phyloP scores from a whole-genome alignment of 495 filamentous ascomycete genomes.

The Neurospora tetrasperma region DNA sequence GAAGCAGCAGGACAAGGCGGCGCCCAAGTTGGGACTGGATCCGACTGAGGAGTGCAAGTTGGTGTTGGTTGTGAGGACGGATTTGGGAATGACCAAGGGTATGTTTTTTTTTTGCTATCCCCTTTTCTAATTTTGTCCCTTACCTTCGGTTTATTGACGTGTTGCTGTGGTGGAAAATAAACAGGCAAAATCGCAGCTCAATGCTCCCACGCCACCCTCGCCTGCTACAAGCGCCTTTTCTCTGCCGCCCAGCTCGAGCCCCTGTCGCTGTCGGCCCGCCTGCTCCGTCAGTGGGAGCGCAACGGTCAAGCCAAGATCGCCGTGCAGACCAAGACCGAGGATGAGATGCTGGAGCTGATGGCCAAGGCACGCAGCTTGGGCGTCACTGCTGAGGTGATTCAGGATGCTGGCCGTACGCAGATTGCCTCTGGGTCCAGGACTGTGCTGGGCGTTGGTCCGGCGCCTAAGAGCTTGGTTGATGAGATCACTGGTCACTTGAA shows the following conservation, averaged over 20 bases:
- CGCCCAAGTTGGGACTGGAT: constrained; percentile 14
- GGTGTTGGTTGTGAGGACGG: constrained; percentile 82
- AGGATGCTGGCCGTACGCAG: constrained; percentile 95
- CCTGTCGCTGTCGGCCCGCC: constrained; percentile 41
- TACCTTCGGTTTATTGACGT: neutral
- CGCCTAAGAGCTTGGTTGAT: constrained; percentile 79
- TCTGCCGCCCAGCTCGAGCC: constrained; percentile 36
- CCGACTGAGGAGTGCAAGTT: constrained; percentile 80
- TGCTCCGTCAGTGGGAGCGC: constrained; percentile 79
- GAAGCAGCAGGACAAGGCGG: constrained; percentile 1
- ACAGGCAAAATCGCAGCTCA: constrained; percentile 96
- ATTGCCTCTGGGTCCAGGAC: constrained; percentile 88
- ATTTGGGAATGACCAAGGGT: constrained; percentile 96
- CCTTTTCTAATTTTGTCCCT: too few relatives aligned
- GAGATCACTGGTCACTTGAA: constrained; percentile 81
- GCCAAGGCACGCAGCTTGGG: constrained; percentile 73
- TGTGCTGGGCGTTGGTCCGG: constrained; percentile 81
- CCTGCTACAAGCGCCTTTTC: constrained; percentile 81
- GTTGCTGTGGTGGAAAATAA: neutral
- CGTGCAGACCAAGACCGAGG: constrained; percentile 72
- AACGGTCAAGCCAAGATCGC: constrained; percentile 87
- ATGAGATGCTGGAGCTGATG: constrained; percentile 67
- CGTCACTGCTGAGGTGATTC: constrained; percentile 76
- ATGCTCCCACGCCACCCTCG: constrained; percentile 89
- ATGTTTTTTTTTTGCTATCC: constrained; percentile 14